Conservation (phyloP, 495 filamentous ascomycete species). For the Penicillium coffeae region DNA sequence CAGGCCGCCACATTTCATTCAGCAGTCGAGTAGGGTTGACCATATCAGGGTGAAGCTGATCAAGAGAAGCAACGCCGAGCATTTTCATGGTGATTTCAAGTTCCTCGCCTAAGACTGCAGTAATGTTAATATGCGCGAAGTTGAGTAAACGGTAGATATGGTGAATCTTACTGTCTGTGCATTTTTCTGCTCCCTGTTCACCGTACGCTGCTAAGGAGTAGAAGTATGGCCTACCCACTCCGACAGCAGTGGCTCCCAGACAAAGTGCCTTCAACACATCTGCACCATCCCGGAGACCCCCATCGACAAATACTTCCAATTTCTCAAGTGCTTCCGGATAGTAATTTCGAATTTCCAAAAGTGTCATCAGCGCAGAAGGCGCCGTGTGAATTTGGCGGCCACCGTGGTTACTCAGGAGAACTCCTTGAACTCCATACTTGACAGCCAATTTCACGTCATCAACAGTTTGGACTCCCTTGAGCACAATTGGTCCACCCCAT, state of each 20-base stretch:
- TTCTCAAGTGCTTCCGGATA: constrained; percentile 46
- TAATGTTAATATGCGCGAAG: neutral
- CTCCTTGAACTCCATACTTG: constrained; percentile 80
- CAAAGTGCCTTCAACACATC: constrained; percentile 89
- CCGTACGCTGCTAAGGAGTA: constrained; percentile 29
- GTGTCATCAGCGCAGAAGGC: constrained; percentile 65
- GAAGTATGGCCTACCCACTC: constrained; percentile 54
- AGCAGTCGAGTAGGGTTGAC: constrained; percentile 17
- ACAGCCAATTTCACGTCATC: constrained; percentile 52
- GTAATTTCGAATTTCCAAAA: constrained; percentile 64
- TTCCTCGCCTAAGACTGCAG: constrained; percentile 17
- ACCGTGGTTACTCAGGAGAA: constrained; percentile 42
- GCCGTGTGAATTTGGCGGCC: constrained; percentile 55
- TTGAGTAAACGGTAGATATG: neutral
- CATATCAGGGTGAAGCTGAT: constrained; percentile 17
- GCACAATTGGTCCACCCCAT: constrained; percentile 37
- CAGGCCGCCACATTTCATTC: constrained; percentile 23
- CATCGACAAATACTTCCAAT: constrained; percentile 80
- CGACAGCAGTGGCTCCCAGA: constrained; percentile 81
- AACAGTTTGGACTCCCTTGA: constrained; percentile 53
- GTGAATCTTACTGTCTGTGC: constrained; percentile 14
- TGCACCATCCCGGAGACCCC: constrained; percentile 75
- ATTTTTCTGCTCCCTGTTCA: constrained; percentile 13
- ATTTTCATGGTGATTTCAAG: constrained; percentile 22
- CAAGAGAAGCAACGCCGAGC: constrained; percentile 16